These are phyloP conservation scores for Heterobasidion irregulare DNA, from an alignment of 1,284 basidiomycete species.

Conservation along the genomic window DNA sequence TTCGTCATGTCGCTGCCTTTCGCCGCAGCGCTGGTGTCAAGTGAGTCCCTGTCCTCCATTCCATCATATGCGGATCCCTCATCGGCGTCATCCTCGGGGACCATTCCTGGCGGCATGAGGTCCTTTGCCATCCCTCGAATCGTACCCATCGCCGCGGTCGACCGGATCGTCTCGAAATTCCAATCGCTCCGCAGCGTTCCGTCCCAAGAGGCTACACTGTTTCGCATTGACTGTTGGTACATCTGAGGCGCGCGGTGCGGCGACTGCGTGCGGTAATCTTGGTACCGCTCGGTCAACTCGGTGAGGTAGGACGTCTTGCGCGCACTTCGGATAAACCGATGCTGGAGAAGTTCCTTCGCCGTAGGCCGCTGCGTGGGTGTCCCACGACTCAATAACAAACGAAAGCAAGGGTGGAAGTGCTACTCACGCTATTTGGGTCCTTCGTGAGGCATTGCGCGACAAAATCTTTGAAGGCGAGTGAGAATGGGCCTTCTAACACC, in stretches of 20 bases:
- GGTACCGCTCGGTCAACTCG: slow-evolving; percentile 80
- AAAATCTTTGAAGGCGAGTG: slow-evolving; percentile 87
- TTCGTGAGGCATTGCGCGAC: slow-evolving; percentile 89
- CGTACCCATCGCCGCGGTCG: slow-evolving; percentile 66
- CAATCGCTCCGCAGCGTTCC: slow-evolving; percentile 82
- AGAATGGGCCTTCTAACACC: slow-evolving; percentile 80
- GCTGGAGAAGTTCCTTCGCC: slow-evolving; percentile 86
- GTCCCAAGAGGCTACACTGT: slow-evolving; percentile 52
- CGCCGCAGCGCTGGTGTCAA: slow-evolving; percentile 53
- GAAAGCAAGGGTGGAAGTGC: slow-evolving; percentile 11
- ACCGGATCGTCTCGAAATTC: slow-evolving; percentile 90
- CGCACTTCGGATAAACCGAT: slow-evolving; percentile 85
- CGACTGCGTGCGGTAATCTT: slow-evolving; percentile 55
- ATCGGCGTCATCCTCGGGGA: slow-evolving; percentile 34
- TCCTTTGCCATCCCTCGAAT: slow-evolving; percentile 62
- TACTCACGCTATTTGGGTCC: slow-evolving; percentile 69
- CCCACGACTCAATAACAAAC: slow-evolving; percentile 6
- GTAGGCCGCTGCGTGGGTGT: slow-evolving; percentile 61
- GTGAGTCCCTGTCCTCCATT: slow-evolving; percentile 27
- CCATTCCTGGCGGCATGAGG: slow-evolving; percentile 46
- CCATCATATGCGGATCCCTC: slow-evolving; percentile 27
- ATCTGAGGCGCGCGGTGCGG: slow-evolving; percentile 42
- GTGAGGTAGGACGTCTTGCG: slow-evolving; percentile 76
- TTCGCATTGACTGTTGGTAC: slow-evolving; percentile 47
- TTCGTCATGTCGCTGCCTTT: slow-evolving; percentile 49